phyloP scores from a whole-genome alignment of 2,329 filamentous ascomycete genomes.

The Xylogone sp. region DNA sequence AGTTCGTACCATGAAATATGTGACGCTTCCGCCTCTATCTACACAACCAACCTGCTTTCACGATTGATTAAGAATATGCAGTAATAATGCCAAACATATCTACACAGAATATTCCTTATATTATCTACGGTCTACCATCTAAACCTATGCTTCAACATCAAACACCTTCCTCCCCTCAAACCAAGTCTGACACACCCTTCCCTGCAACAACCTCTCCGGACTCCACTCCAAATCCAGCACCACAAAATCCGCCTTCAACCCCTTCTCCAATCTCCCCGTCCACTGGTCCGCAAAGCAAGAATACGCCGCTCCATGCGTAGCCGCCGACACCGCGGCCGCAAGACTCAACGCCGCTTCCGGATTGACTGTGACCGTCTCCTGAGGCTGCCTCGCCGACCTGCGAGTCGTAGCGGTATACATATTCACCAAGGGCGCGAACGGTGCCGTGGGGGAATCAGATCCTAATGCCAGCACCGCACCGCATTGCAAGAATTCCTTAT shows the following conservation, averaged over 20 bases:
- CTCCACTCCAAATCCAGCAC: constrained; percentile 49
- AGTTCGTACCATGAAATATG: too few species aligned
- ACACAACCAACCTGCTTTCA: too few species aligned
- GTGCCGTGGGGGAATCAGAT: constrained; percentile 56
- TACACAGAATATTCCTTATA: too few species aligned
- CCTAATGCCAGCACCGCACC: constrained; percentile 55
- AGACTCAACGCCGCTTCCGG: constrained; percentile 49
- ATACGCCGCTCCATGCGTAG: constrained; percentile 52
- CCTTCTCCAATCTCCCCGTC: constrained; percentile 48
- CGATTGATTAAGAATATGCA: too few species aligned
- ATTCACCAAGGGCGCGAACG: constrained; percentile 50
- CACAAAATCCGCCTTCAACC: constrained; percentile 55
- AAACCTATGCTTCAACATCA: neutral
- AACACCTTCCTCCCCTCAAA: constrained; percentile 42
- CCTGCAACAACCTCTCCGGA: constrained; percentile 24
- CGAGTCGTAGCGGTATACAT: constrained; percentile 57
- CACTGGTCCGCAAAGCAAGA: constrained; percentile 53
- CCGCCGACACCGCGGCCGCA: constrained; percentile 49
- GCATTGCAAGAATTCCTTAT: constrained; percentile 54
- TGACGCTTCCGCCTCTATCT: too few species aligned
- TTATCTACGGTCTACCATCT: too few species aligned
- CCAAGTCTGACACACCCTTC: constrained; percentile 48
- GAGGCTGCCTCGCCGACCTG: constrained; percentile 47
- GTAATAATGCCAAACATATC: too few species aligned
- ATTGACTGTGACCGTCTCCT: constrained; percentile 41